Evolutionary conservation across 2,329 filamentous ascomycete species (phyloP), one percentile per base, ranked within the genome.

Genomic region (Botrytis fragariae): DNA sequence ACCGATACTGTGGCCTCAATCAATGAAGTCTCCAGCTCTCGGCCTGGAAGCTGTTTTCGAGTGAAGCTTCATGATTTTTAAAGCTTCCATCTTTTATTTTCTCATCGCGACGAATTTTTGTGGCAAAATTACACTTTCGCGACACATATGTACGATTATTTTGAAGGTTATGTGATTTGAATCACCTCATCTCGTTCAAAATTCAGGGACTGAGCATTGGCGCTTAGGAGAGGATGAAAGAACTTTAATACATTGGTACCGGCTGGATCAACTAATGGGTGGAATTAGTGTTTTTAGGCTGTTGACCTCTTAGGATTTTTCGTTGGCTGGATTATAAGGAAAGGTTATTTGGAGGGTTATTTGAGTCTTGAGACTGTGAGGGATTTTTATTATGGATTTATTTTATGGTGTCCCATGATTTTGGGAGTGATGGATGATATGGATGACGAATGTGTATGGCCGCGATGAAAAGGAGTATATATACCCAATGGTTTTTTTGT

Each of bases 1-100:
- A 7, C 77, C 82, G 25, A 80, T 85, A 5, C 79, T 81, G 48
- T 87, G 86, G 86, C 81, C 82, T 7, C 76, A 71, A 57, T 45
- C 44, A 3, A 71, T 29, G 32, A 16, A 42, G 3, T 74, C 62
- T 39, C 73, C 74, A 7, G 74, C 76, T 20, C 75, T 75, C 12
- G 75, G 67, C 1, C 54, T 79, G 32, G 75, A 76, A 61, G 71
- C 74, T 48, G 77, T 78, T 45, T 71, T 44, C 18, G 78, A 79
- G 63, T 78, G 57, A 78, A 42, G 54, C 20, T 35, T 35, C 3
- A 16, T 44, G 14, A 22, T 8, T 16, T 32, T 14, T 22, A 22
- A 10, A 44, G 14, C 1, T 54, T 65, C 12, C 14, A 6, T 35
- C 18, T 63, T 32, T 14, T 10, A n/a, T 57, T 22, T 32, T 57